Percentiles rank a stretch among this genome's conserved stretches.
These are phyloP conservation scores for Fonsecaea pugnacius DNA, from an alignment of 2,329 filamentous ascomycete species.

Conservation along the genomic window DNA sequence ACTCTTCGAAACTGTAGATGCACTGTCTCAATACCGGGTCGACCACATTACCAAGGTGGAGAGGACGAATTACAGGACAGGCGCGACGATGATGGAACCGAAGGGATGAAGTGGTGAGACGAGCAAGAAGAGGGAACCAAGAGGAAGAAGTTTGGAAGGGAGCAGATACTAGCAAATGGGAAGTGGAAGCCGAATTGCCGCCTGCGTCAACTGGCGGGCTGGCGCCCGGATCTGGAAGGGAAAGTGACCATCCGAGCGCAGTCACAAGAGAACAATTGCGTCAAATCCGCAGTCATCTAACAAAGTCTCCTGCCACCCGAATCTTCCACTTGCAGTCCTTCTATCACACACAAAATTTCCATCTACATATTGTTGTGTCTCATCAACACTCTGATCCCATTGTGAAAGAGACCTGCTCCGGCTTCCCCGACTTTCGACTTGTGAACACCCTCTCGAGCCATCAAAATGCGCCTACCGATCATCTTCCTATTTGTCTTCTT, in stretches of 20 bases:
- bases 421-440: neutral
- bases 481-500: conserved; percentile 63
- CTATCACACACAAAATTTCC: too few species aligned
- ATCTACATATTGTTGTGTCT: neutral
- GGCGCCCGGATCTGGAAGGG: neutral
- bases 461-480: conserved; percentile 68
- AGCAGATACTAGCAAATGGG: neutral
- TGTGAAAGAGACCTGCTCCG: neutral
- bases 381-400: neutral
- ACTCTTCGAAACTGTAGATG: neutral
- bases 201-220: conserved; percentile 2
- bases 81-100: neutral
- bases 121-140: conserved; percentile 1
- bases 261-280: neutral
- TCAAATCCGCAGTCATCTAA: neutral
- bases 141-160: neutral
- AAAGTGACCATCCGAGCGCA: neutral
- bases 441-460: neutral
- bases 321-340: neutral
- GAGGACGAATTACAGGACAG: neutral
- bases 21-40: neutral
- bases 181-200: conserved; percentile 7
- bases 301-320: neutral
- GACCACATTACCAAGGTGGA: neutral
- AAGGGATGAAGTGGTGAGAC: neutral